These are phyloP conservation scores for Plasmodium sp. DNA, from an alignment of 169 alveolate species.

Conservation along the genomic window DNA sequence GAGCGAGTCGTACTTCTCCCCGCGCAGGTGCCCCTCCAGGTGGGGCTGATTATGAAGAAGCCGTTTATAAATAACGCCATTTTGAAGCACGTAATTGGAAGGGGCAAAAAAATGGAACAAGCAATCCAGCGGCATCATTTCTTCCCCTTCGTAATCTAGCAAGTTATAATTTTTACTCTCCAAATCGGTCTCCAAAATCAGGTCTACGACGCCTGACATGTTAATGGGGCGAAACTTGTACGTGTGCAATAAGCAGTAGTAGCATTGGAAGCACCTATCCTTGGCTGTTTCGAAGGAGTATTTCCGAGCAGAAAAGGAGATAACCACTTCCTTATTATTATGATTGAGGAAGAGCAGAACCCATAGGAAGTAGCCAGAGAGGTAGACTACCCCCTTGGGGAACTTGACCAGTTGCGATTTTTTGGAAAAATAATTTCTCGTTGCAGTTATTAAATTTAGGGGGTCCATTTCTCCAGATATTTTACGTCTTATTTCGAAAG, in stretches of 20 bases:
- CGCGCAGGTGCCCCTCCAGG: background rate
- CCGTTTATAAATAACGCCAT: slow-evolving; percentile 24
- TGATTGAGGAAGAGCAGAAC: slow-evolving; percentile 31
- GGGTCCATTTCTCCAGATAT: slow-evolving; percentile 41
- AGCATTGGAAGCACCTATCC: slow-evolving; percentile 44
- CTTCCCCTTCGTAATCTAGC: slow-evolving; percentile 47
- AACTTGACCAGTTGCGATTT: slow-evolving; percentile 50
- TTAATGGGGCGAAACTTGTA: slow-evolving; percentile 31
- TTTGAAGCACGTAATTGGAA: slow-evolving; percentile 37
- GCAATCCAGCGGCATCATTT: slow-evolving; percentile 36
- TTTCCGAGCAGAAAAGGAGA: slow-evolving; percentile 65
- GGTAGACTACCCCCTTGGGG: slow-evolving; percentile 62
- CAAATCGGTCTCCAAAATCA: slow-evolving; percentile 29
- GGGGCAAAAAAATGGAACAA: slow-evolving; percentile 64
- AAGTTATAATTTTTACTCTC: slow-evolving; percentile 56
- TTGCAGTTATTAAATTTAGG: slow-evolving; percentile 39
- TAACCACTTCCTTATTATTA: slow-evolving; percentile 32
- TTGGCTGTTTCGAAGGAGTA: slow-evolving; percentile 53
- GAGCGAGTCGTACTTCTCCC: background rate
- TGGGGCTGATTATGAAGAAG: background rate
- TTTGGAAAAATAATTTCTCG: slow-evolving; percentile 69
- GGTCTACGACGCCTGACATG: slow-evolving; percentile 68
- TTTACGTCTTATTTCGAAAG: slow-evolving; percentile 24
- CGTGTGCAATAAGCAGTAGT: slow-evolving; percentile 33
- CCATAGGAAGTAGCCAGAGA: slow-evolving; percentile 75